Percentiles rank a stretch among this genome's conserved stretches.
phyloP scores from a whole-genome alignment of 345 rosid genomes.

The Carallia pectinifolia region DNA sequence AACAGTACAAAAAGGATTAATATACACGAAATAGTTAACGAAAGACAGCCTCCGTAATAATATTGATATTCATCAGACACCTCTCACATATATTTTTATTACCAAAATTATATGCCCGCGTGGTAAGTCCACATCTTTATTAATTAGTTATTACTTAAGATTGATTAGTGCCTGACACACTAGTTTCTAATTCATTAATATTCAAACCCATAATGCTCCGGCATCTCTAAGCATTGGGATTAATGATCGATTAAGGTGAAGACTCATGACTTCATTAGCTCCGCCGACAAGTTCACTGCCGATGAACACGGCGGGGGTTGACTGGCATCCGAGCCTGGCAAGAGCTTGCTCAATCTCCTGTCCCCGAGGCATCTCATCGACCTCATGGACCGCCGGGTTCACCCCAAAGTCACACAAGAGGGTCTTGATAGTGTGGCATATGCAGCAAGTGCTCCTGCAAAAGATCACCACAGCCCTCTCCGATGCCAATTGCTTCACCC shows the following conservation, averaged over 20 bases:
- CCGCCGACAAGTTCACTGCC: constrained; percentile 88
- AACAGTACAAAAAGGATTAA: too few species aligned
- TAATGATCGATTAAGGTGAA: constrained; percentile 72
- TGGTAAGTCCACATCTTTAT: not conserved
- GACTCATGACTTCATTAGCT: constrained; percentile 77
- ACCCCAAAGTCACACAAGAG: constrained; percentile 73
- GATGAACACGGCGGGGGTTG: constrained; percentile 74
- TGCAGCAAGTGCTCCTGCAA: constrained; percentile 73
- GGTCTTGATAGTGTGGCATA: constrained; percentile 78
- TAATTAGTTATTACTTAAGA: too few species aligned
- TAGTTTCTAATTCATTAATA: not conserved
- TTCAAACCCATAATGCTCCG: constrained; percentile 88
- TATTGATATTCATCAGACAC: constrained; percentile 14
- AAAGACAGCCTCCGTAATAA: too few species aligned
- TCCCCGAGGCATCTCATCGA: constrained; percentile 65
- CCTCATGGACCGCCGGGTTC: constrained; percentile 63
- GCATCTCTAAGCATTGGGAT: constrained; percentile 72
- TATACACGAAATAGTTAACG: too few species aligned
- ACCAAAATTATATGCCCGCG: not conserved
- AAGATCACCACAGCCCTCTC: constrained; percentile 89
- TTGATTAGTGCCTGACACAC: constrained; percentile 9
- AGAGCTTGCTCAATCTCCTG: constrained; percentile 78
- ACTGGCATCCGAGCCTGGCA: constrained; percentile 57
- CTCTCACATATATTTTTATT: not conserved
- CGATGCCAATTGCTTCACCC: constrained; percentile 49